Evolutionary conservation across 2,329 filamentous ascomycete genomes (phyloP).

Genomic region (Cercospora beticola): DNA sequence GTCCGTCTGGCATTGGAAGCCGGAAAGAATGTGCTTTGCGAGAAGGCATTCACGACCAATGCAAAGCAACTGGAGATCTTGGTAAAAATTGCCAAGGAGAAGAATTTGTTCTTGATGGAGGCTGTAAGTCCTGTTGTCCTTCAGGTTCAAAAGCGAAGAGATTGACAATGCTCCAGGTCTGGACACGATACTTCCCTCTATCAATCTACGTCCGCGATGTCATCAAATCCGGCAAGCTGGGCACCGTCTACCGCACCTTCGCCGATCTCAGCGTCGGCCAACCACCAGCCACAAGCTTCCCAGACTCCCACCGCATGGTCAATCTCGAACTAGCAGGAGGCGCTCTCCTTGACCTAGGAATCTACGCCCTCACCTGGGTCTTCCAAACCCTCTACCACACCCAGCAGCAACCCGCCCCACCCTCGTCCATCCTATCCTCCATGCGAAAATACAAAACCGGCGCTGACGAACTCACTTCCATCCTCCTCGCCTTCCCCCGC

Average conservation of each 20-base stretch:
- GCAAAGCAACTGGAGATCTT: conserved; percentile 73
- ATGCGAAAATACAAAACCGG: conserved; percentile 73
- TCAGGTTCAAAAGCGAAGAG: neutral
- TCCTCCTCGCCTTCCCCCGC: conserved; percentile 73
- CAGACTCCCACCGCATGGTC: conserved; percentile 72
- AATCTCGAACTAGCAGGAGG: conserved; percentile 82
- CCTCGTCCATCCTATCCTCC: conserved; percentile 61
- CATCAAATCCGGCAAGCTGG: conserved; percentile 55
- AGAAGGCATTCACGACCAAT: conserved; percentile 87
- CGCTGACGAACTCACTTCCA: conserved; percentile 74
- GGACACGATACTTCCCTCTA: conserved; percentile 85
- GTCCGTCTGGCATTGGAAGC: conserved; percentile 78
- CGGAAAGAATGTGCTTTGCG: conserved; percentile 85
- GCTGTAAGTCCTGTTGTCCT: conserved; percentile 30
- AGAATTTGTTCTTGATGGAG: conserved; percentile 75
- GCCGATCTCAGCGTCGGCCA: conserved; percentile 61
- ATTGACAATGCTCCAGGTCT: conserved; percentile 52
- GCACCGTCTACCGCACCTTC: conserved; percentile 56
- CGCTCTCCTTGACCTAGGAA: conserved; percentile 77
- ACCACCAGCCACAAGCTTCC: conserved; percentile 59
- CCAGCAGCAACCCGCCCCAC: conserved; percentile 65
- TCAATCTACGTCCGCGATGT: conserved; percentile 73
- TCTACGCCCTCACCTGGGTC: conserved; percentile 87
- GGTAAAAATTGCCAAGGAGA: conserved; percentile 68
- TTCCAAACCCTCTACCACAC: conserved; percentile 87